Percentiles rank a stretch among this genome's conserved stretches.
These are phyloP conservation scores for Elaeagnus macrophylla DNA, from an alignment of 306 rosid genomes.

Conservation along the genomic window DNA sequence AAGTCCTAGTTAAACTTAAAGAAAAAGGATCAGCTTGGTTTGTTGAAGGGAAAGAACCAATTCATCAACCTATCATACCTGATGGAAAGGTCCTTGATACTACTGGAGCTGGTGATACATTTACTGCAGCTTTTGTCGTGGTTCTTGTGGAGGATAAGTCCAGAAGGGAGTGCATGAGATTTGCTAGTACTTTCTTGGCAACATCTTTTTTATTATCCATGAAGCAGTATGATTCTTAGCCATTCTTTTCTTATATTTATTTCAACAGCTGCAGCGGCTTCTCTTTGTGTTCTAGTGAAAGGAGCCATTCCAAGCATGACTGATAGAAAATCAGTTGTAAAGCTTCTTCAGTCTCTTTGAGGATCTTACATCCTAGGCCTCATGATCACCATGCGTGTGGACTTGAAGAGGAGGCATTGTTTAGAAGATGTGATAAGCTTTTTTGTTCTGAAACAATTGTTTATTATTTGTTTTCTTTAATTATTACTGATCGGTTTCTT, in stretches of 20 bases:
- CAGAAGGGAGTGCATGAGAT: slow-evolving; percentile 55
- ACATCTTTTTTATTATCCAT: slow-evolving; percentile 1
- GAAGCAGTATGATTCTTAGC: not conserved
- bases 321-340: slow-evolving; percentile 58
- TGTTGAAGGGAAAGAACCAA: slow-evolving; percentile 71
- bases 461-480: no score
- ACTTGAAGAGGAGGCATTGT: no score
- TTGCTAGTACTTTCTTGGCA: slow-evolving; percentile 44
- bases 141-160: slow-evolving; percentile 82
- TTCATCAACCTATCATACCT: slow-evolving; percentile 50
- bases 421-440: no score
- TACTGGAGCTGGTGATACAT: slow-evolving; percentile 94
- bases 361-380: not conserved
- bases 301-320: slow-evolving; percentile 99
- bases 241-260: not conserved
- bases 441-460: no score
- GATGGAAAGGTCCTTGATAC: slow-evolving; percentile 65
- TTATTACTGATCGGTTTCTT: no score
- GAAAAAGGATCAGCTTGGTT: slow-evolving; percentile 71
- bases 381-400: not conserved
- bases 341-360: slow-evolving; percentile 50
- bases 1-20: slow-evolving; percentile 87
- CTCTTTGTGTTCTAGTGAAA: slow-evolving; percentile 89
- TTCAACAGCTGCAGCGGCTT: slow-evolving; percentile 81
- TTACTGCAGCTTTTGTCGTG: slow-evolving; percentile 85